Conservation (phyloP, 352 stramenopile genomes). For the Pilasporangium apinafurcum region DNA sequence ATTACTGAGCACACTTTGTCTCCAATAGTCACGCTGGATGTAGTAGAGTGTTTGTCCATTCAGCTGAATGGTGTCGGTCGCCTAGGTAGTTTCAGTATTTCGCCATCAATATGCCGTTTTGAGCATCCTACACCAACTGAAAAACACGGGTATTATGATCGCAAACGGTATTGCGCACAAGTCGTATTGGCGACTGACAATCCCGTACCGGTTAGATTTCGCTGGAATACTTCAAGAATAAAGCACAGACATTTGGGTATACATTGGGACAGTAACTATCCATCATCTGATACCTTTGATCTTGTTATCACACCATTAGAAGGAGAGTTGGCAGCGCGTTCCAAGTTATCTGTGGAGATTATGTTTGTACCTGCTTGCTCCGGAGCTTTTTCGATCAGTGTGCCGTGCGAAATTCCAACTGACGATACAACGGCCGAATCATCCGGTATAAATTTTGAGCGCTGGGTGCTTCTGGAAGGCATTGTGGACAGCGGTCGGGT, state of each 20-base stretch:
- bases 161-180: too few species aligned
- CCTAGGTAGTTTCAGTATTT: constrained; percentile 7
- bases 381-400: constrained; percentile 33
- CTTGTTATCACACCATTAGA: constrained; percentile 10
- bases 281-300: constrained; percentile 11
- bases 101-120: too few species aligned
- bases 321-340: constrained; percentile 14
- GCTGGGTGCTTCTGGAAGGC: constrained; percentile 51
- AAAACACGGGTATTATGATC: too few species aligned
- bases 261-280: too few species aligned
- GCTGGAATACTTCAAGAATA: too few species aligned
- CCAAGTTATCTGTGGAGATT: constrained; percentile 11
- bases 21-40: constrained; percentile 1
- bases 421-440: background rate
- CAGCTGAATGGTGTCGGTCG: constrained; percentile 2
- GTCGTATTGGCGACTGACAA: too few species aligned
- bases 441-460: constrained; percentile 16
- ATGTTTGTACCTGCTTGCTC: constrained; percentile 34
- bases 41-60: constrained; percentile 1
- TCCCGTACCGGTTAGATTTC: too few species aligned
- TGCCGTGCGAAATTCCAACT: constrained; percentile 34
- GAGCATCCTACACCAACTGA: too few species aligned
- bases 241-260: too few species aligned
- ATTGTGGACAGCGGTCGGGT: constrained; percentile 29
- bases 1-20: constrained; percentile 2